These are phyloP conservation scores for Aspergillus chevalieri DNA, from an alignment of 2,329 filamentous ascomycete genomes.

Conservation along the genomic window DNA sequence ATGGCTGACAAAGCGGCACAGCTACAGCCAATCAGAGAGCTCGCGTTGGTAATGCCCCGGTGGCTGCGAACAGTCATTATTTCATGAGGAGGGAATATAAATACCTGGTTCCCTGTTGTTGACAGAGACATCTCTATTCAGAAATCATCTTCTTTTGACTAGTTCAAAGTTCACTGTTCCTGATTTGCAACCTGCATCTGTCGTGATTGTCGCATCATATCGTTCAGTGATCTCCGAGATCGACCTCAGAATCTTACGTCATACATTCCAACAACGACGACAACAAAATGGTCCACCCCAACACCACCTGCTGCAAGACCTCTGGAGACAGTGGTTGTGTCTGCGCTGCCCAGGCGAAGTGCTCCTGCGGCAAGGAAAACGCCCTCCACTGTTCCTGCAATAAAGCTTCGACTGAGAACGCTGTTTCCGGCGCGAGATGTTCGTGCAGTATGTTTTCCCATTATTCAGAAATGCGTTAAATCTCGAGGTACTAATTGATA, in stretches of 20 bases:
- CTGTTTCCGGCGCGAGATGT: slow-evolving; percentile 65
- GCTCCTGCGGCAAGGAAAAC: slow-evolving; percentile 83
- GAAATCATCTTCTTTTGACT: too few relatives aligned
- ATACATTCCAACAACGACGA: not conserved
- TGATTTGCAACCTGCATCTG: too few relatives aligned
- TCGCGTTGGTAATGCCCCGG: too few relatives aligned
- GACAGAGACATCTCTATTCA: too few relatives aligned
- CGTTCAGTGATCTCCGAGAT: too few relatives aligned
- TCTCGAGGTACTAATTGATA: slow-evolving; percentile 5
- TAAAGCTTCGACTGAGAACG: slow-evolving; percentile 71
- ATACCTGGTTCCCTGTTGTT: too few relatives aligned
- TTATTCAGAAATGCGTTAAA: not conserved
- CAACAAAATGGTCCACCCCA: slow-evolving; percentile 42
- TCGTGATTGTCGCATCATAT: too few relatives aligned
- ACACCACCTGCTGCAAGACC: slow-evolving; percentile 54
- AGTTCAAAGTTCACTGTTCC: too few relatives aligned
- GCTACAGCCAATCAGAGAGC: too few relatives aligned
- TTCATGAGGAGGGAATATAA: too few relatives aligned
- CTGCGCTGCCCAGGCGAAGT: slow-evolving; percentile 57
- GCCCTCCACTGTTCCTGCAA: slow-evolving; percentile 83
- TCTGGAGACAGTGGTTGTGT: slow-evolving; percentile 49
- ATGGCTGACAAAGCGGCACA: too few relatives aligned
- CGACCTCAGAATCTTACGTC: not conserved
- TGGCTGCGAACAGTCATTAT: too few relatives aligned
- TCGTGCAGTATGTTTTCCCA: slow-evolving; percentile 61